Evolutionary conservation across 2,329 filamentous ascomycete genomes (phyloP).

Genomic region (Leptographium lundbergii): DNA sequence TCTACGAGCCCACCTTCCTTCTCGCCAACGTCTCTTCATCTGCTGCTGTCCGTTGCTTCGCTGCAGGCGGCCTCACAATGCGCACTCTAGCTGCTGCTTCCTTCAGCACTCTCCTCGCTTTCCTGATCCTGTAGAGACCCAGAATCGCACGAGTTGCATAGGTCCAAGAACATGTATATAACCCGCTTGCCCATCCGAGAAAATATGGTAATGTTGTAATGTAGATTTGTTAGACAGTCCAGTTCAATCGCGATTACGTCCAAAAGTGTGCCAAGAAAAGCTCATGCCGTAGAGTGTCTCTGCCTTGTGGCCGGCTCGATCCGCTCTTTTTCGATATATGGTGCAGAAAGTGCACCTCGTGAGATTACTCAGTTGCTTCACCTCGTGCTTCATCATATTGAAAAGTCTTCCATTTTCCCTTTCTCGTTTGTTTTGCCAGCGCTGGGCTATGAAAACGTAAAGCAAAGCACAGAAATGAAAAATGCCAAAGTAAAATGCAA

Average conservation of each 20-base stretch:
- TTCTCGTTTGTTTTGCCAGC: not conserved
- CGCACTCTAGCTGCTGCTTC: not conserved
- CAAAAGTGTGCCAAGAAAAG: no score
- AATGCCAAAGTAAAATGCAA: not conserved
- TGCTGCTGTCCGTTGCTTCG: not conserved
- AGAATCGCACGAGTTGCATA: not conserved
- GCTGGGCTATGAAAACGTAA: not conserved
- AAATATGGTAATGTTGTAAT: no score
- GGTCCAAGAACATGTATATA: no score
- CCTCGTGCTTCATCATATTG: no score
- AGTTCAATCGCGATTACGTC: no score
- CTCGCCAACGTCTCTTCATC: conserved; percentile 11
- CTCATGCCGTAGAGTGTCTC: no score
- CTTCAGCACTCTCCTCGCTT: not conserved
- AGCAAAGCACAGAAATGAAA: not conserved
- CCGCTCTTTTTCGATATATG: no score
- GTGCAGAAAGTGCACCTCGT: no score
- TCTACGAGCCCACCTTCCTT: conserved; percentile 20
- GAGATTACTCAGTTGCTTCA: no score
- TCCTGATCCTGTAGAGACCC: not conserved
- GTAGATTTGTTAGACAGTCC: no score
- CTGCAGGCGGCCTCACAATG: not conserved
- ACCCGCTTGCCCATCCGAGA: no score
- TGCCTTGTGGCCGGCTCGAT: no score
- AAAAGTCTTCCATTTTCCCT: not conserved